Evolutionary conservation across 768 basidiomycete species (phyloP).

Genomic region (Nidula microcarpa): DNA sequence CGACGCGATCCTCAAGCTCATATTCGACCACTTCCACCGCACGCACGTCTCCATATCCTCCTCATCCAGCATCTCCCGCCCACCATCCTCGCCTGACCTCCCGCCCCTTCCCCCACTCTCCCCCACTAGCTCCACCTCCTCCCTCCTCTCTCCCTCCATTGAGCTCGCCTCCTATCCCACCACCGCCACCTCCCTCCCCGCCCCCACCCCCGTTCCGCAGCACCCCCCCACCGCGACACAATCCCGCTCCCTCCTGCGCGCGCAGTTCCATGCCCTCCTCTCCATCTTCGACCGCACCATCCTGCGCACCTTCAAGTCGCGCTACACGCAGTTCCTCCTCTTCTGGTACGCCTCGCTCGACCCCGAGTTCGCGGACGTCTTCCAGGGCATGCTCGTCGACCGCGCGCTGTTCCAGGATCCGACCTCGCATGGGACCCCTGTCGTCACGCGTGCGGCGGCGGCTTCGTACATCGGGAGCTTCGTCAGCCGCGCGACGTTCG

Average conservation of each 20-base stretch:
- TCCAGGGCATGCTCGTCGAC: slow-evolving; percentile 92
- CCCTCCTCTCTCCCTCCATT: slow-evolving; percentile 1
- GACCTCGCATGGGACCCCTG: slow-evolving; percentile 37
- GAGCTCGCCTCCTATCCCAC: slow-evolving; percentile 5
- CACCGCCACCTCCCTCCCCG: slow-evolving; percentile 2
- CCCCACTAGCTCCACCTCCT: slow-evolving; percentile 11
- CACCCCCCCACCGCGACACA: slow-evolving; percentile 11
- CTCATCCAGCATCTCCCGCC: slow-evolving; percentile 12
- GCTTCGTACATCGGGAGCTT: slow-evolving; percentile 92
- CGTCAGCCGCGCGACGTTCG: slow-evolving; percentile 85
- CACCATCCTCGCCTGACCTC: slow-evolving; percentile 27
- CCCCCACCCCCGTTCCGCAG: slow-evolving; percentile 6
- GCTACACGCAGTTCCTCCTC: slow-evolving; percentile 94
- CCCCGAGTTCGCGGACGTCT: slow-evolving; percentile 84
- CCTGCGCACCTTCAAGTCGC: slow-evolving; percentile 93
- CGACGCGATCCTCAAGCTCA: slow-evolving; percentile 78
- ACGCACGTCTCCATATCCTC: slow-evolving; percentile 19
- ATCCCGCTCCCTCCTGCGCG: slow-evolving; percentile 35
- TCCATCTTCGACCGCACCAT: slow-evolving; percentile 93
- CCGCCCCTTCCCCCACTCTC: slow-evolving; percentile 27
- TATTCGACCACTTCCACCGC: slow-evolving; percentile 82
- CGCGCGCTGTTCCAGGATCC: slow-evolving; percentile 65
- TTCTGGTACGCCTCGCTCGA: slow-evolving; percentile 96
- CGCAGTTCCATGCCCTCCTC: slow-evolving; percentile 84
- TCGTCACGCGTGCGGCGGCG: slow-evolving; percentile 86